These are phyloP conservation scores for Balansia obtecta DNA, from an alignment of 2,329 filamentous ascomycete genomes.

Conservation along the genomic window DNA sequence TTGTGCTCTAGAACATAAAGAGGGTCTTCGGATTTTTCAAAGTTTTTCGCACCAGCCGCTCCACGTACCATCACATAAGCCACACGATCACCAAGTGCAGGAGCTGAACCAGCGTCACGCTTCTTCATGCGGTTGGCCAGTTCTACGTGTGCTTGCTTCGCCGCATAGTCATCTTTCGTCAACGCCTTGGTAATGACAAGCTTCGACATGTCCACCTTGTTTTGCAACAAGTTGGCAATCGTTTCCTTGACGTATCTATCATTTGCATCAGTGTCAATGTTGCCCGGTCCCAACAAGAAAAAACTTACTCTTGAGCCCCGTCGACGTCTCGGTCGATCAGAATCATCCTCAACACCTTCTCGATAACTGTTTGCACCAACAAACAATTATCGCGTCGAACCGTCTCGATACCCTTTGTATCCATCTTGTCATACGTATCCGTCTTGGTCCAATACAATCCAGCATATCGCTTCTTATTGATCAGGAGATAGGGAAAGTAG, in stretches of 20 bases:
- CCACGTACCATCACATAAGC: slow-evolving; percentile 97
- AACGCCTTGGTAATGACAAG: slow-evolving; percentile 97
- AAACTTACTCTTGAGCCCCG: slow-evolving; percentile 77
- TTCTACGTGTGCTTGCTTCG: slow-evolving; percentile 35
- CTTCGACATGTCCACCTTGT: slow-evolving; percentile 98
- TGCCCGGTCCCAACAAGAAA: neutral
- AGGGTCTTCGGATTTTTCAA: slow-evolving; percentile 93
- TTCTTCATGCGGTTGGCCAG: slow-evolving; percentile 42
- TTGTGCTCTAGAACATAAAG: slow-evolving; percentile 97
- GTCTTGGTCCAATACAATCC: slow-evolving; percentile 96
- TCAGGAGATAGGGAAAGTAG: slow-evolving; percentile 92
- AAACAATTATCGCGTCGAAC: slow-evolving; percentile 94
- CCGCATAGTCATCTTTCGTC: slow-evolving; percentile 77
- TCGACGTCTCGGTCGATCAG: slow-evolving; percentile 84
- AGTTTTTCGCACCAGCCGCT: slow-evolving; percentile 80
- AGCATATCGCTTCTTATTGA: slow-evolving; percentile 99
- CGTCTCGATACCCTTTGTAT: slow-evolving; percentile 98
- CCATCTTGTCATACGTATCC: slow-evolving; percentile 98
- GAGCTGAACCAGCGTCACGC: slow-evolving; percentile 87
- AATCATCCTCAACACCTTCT: slow-evolving; percentile 91
- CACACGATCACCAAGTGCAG: slow-evolving; percentile 85
- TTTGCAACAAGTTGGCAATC: slow-evolving; percentile 89
- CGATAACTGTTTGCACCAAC: slow-evolving; percentile 91
- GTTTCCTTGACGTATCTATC: slow-evolving; percentile 86
- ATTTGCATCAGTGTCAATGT: neutral